Base-by-base conservation (phyloP, 768 basidiomycete species). In the Gyrodon lividus region DNA sequence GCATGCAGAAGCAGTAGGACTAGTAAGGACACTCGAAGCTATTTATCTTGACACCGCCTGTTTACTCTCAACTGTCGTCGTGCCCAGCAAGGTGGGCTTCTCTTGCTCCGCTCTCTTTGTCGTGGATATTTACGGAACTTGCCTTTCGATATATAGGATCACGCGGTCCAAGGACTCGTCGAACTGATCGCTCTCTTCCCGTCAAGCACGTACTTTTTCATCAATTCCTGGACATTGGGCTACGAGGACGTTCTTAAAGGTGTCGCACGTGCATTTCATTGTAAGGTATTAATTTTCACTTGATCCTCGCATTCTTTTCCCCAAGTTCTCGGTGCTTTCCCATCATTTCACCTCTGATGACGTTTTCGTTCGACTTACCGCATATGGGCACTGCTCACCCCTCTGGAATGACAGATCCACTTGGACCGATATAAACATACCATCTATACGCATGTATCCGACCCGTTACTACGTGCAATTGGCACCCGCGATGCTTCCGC, bases 181-280 rank as follows among this genome's bases (percentile, higher is more conserved):
- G 71, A 81, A 16, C 74, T 97, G 1, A 86, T 98, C 68, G 71
- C 74, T 9, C 62, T 83, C 3, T 88, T 86, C 50, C 87, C 92
- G 0, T 54, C 72, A 0, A 71, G 77, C 4, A 85, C 85, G 0
- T 75, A 82, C 48, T 97, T 98, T 71, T 98, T 89, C 71, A 75
- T 99, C 51, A 96, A 97, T 62, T 65, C 81, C 0, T 99, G 96
- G 96, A 96, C 95, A 0, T 95, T 89, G 86, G 96, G 96, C 1
- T 98, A 97, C 65, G 96, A 99, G 68, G 91, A 94, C 50, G 72
- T 95, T 13, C 73, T 97, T 24, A 90, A 92, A 60, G 89, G 77
- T 0, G 72, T 98, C 7, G 79, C 87, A 2, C 70, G 75, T 2
- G 72, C 75, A 0, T 98, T 96, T 60, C 74, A 80, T 30, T 72